Base-by-base conservation (phyloP, 495 filamentous ascomycete genomes). In the Mytilinidion resinicola region DNA sequence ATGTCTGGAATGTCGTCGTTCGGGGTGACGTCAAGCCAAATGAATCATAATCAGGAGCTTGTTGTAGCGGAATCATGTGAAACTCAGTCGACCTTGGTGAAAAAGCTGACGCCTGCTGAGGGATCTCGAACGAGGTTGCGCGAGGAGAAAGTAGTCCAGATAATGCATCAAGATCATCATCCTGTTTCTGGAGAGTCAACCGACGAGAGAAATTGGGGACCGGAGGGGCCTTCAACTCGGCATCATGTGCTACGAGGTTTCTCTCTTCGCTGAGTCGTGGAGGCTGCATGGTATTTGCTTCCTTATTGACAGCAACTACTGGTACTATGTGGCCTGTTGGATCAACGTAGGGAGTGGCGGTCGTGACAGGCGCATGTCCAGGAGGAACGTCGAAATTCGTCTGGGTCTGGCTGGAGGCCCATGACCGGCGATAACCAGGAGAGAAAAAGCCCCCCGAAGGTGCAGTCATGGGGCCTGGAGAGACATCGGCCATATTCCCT, bases 151-250 rank as follows among this genome's bases (percentile, higher is more conserved):
- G 21, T 25, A 49, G 33, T 25, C 46, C 46, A 30, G 33, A 49
- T 12, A 17, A 49, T 25, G n/a, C 10, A n/a, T 30, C 41, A 12
- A 44, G 19, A 1, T 44, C 38, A 15, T 48, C 42, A 33, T 54
- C n/a, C 34, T 51, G 10, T 12, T 37, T 51, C 21, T 63, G 19
- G 17, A 68, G 21, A 17, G 56, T 55, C 33, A 68, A 44, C 37
- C 66, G 66, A 5, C 66, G 63, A 9, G 66, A 68, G 57, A 68
- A 68, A 42, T 68, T 68, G 7, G 65, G 65, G 1, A 65, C 51
- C 9, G 62, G 12, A 19, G 54, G n/a, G 10, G 51, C 36, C n/a
- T 56, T 62, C 17, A 48, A 49, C 39, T 10, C 17, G 2, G 37
- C 33, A 3, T 19, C 25, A 4, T 53, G 34, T 41, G 8, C 34